Evolutionary conservation across 345 rosid species (phyloP).

Genomic region (Rhodomyrtus tomentosa): DNA sequence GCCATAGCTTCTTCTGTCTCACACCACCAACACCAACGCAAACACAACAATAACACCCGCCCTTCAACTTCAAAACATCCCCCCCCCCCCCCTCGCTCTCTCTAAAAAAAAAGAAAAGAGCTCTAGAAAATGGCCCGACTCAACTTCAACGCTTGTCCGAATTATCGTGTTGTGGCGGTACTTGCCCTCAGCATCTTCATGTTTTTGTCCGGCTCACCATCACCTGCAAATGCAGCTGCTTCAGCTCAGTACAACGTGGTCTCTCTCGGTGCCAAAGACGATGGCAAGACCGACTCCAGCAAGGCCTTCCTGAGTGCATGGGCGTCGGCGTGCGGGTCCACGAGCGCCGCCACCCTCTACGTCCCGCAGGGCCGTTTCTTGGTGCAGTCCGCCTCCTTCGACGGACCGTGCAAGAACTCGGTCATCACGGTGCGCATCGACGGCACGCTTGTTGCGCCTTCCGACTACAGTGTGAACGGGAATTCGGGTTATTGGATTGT

Average conservation of each 20-base stretch:
- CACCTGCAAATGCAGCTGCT: neutral
- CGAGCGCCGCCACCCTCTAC: constrained; percentile 24
- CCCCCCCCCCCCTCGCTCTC: neutral
- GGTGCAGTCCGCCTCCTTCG: constrained; percentile 23
- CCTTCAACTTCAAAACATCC: neutral
- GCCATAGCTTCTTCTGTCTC: constrained; percentile 14
- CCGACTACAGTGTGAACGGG: constrained; percentile 25
- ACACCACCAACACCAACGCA: constrained; percentile 12
- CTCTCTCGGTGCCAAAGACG: constrained; percentile 48
- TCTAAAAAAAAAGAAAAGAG: too few relatives aligned
- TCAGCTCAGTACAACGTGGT: constrained; percentile 21
- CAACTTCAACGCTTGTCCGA: neutral
- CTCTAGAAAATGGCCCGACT: constrained; percentile 12
- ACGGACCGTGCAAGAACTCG: constrained; percentile 43
- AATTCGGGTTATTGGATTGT: constrained; percentile 28
- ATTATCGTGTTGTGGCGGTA: neutral
- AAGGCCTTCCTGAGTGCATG: constrained; percentile 58
- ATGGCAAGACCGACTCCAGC: constrained; percentile 52
- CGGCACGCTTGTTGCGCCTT: constrained; percentile 62
- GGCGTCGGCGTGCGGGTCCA: constrained; percentile 41
- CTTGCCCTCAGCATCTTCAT: neutral
- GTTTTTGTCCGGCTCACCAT: neutral
- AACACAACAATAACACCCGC: neutral
- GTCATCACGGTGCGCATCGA: constrained; percentile 30
- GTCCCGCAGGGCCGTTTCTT: constrained; percentile 55